A percentile compares a stretch with the other conserved stretches of the same genome.
Evolutionary conservation across 2,329 filamentous ascomycete genomes (phyloP).

Genomic region (Zymoseptoria ardabiliae): DNA sequence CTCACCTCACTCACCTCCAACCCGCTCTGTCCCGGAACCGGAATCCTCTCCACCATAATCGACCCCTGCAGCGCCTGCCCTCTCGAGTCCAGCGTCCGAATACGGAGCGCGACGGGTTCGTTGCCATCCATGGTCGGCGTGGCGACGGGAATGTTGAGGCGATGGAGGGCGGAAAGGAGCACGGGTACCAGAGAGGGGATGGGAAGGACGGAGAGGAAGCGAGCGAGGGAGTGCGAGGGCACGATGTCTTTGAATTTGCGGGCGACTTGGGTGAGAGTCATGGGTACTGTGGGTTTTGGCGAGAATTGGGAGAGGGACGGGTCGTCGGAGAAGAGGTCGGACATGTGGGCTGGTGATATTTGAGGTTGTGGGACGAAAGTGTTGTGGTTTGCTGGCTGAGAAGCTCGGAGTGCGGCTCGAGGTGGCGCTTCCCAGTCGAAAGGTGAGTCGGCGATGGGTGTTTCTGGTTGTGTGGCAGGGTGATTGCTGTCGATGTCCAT

Average conservation of each 20-base stretch:
- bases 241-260: slow-evolving; percentile 86
- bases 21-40: slow-evolving; percentile 36
- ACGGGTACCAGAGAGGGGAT: slow-evolving; percentile 69
- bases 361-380: slow-evolving; percentile 22
- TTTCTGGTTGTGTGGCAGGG: slow-evolving; percentile 67
- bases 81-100: slow-evolving; percentile 67
- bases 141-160: slow-evolving; percentile 71
- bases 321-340: slow-evolving; percentile 70
- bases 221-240: slow-evolving; percentile 75
- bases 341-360: slow-evolving; percentile 27
- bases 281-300: slow-evolving; percentile 65
- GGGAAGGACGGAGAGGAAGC: slow-evolving; percentile 82
- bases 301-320: slow-evolving; percentile 81
- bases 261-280: slow-evolving; percentile 82
- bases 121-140: slow-evolving; percentile 36
- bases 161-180: slow-evolving; percentile 72
- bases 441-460: slow-evolving; percentile 59
- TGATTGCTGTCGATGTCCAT: slow-evolving; percentile 62
- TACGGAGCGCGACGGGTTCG: slow-evolving; percentile 51
- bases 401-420: slow-evolving; percentile 46
- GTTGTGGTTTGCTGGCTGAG: slow-evolving; percentile 28
- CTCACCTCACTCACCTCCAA: slow-evolving; percentile 70
- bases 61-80: slow-evolving; percentile 67
- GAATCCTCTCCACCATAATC: slow-evolving; percentile 63
- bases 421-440: slow-evolving; percentile 84